Base-by-base conservation (phyloP, 2,329 filamentous ascomycete species). In the Monosporascus ibericus region DNA sequence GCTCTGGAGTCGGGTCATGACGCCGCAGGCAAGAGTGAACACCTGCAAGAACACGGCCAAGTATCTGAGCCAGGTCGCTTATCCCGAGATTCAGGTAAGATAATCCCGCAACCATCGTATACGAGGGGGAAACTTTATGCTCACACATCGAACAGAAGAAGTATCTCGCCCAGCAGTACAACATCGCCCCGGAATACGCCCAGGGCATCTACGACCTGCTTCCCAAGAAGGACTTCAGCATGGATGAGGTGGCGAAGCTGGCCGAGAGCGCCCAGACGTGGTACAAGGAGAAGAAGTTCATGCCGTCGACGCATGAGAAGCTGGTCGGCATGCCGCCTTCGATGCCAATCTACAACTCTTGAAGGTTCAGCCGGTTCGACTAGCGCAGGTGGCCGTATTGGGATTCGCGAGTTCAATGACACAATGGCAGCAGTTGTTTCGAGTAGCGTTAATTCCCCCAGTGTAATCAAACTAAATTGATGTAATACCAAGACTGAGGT, bases 121-220 rank as follows among this genome's bases (percentile, higher is more conserved):
- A 34, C 30, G 30, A 34, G 5, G 3, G 9, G 30, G 30, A 34
- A 34, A 34, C 5, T 3, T 22, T 11, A 36, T 37, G 14, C 38
- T 54, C 18, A 49, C 34, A 49, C 3, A 8, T 24, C 5, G 20
- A 38, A 34, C 8, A 62, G 59, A 58, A 73, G 55, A 77, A 77
- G 54, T 81, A 80, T 58, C 68, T 81, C 1, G 75, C 76, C 1
- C 78, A 81, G 62, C 68, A 75, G 48, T 75, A 77, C 63, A 73
- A 74, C 55, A 77, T 80, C 48, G 68, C 69, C 6, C 68, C 70
- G 1, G 73, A 74, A 48, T 78, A 78, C 50, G 68, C 76, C 0
- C 63, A 68, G 48, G 75, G 70, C 5, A 72, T 80, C 11, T 79
- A 75, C 54, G 67, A 76, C 30, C 57, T 70, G 11, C 63, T 79